phyloP scores from a whole-genome alignment of 345 rosid genomes.

The Zanthoxylum bungeanum region DNA sequence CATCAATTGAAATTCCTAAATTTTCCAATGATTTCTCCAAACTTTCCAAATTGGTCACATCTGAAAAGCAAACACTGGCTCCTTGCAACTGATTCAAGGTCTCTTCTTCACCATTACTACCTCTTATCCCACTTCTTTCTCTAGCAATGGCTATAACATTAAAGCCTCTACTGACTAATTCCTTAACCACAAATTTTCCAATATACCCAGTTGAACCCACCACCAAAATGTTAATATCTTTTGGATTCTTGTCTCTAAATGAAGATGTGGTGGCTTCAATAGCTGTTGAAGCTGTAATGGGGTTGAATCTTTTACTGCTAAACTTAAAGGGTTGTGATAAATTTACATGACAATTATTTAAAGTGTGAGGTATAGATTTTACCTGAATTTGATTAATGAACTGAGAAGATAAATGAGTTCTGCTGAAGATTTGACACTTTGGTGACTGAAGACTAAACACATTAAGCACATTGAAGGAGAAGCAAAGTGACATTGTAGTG shows the following conservation, averaged over 20 bases:
- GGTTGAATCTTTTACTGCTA: constrained; percentile 29
- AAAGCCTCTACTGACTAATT: constrained; percentile 74
- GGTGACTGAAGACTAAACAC: constrained; percentile 34
- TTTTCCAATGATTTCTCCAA: constrained; percentile 49
- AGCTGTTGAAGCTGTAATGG: constrained; percentile 36
- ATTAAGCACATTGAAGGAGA: constrained; percentile 42
- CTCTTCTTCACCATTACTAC: constrained; percentile 60
- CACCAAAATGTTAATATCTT: constrained; percentile 66
- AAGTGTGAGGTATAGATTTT: constrained; percentile 33
- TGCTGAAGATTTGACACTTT: constrained; percentile 20
- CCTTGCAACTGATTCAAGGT: constrained; percentile 54
- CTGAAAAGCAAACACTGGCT: constrained; percentile 79
- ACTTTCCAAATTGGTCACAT: constrained; percentile 57
- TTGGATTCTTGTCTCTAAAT: constrained; percentile 57
- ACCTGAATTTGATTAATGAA: constrained; percentile 56
- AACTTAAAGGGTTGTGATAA: constrained; percentile 21
- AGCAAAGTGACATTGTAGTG: constrained; percentile 41
- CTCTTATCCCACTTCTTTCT: constrained; percentile 77
- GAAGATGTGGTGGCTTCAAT: constrained; percentile 33
- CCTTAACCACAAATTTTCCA: constrained; percentile 81
- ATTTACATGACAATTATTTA: constrained; percentile 16
- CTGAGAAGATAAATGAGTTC: constrained; percentile 32
- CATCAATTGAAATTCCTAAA: constrained; percentile 55
- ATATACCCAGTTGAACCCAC: constrained; percentile 96
- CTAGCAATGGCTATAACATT: constrained; percentile 82